Evolutionary conservation across 371 early-diverging fungal species (phyloP).

Genomic region (Rhizopus arrhizus): DNA sequence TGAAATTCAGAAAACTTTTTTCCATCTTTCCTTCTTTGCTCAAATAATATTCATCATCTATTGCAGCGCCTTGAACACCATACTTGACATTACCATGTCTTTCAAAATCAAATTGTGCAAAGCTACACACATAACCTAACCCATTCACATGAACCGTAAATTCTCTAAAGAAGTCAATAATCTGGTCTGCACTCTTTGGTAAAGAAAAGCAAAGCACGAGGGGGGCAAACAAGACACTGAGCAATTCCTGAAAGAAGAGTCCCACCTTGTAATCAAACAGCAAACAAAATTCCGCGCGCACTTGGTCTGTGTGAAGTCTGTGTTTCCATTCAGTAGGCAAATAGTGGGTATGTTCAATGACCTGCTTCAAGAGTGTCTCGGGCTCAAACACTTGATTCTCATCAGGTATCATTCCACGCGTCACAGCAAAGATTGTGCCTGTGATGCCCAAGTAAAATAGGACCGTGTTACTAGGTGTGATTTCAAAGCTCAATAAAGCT

Average conservation of each 20-base stretch:
- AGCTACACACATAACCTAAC: constrained; percentile 93
- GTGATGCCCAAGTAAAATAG: constrained; percentile 92
- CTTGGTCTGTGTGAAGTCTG: constrained; percentile 82
- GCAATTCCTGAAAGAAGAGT: constrained; percentile 80
- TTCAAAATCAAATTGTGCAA: constrained; percentile 90
- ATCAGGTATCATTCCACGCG: constrained; percentile 84
- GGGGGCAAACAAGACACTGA: constrained; percentile 85
- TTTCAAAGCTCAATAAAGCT: constrained; percentile 83
- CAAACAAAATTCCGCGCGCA: constrained; percentile 77
- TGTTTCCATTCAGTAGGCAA: constrained; percentile 87
- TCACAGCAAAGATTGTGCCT: constrained; percentile 81
- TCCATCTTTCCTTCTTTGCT: constrained; percentile 97
- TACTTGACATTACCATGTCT: constrained; percentile 84
- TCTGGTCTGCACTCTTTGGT: constrained; percentile 74
- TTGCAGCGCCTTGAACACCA: constrained; percentile 69
- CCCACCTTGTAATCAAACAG: constrained; percentile 82
- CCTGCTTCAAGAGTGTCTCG: constrained; percentile 69
- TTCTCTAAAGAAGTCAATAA: constrained; percentile 93
- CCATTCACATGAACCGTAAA: constrained; percentile 90
- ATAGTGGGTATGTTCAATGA: constrained; percentile 89
- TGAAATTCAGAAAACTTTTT: constrained; percentile 92
- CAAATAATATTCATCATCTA: constrained; percentile 60
- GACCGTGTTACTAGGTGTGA: constrained; percentile 82
- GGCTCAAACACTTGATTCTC: constrained; percentile 84
- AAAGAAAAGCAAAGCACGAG: constrained; percentile 81